These are phyloP conservation scores for Pochonia chlamydosporia DNA, from an alignment of 2,329 filamentous ascomycete species.

Conservation along the genomic window DNA sequence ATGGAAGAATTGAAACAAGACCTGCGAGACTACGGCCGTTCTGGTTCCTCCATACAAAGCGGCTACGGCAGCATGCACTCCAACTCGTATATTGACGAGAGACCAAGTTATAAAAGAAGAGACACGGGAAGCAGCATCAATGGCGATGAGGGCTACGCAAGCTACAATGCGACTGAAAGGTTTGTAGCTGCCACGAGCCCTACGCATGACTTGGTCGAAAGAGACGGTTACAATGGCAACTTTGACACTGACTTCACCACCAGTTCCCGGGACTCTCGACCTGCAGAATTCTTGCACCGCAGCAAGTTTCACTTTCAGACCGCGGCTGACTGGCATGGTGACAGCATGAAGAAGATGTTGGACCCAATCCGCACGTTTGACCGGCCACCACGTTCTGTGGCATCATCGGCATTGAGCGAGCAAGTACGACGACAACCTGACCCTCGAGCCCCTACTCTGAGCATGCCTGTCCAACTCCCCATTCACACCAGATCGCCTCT, in stretches of 20 bases:
- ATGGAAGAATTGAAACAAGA: constrained; percentile 23
- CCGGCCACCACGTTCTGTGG: constrained; percentile 38
- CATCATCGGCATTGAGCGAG: constrained; percentile 37
- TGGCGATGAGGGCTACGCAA: constrained; percentile 39
- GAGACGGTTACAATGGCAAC: background rate
- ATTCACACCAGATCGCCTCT: constrained; percentile 33
- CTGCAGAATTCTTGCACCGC: constrained; percentile 39
- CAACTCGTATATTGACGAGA: constrained; percentile 27
- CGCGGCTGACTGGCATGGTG: constrained; percentile 41
- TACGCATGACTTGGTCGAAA: background rate
- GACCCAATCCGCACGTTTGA: constrained; percentile 40
- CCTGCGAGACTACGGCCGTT: constrained; percentile 21
- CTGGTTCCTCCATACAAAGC: constrained; percentile 25
- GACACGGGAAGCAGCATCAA: constrained; percentile 21
- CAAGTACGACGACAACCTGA: constrained; percentile 32
- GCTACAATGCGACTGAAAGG: constrained; percentile 34
- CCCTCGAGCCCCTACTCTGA: constrained; percentile 32
- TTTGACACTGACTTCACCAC: constrained; percentile 7
- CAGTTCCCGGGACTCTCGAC: constrained; percentile 37
- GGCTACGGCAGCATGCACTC: constrained; percentile 36
- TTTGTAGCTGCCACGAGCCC: constrained; percentile 14
- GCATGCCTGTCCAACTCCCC: constrained; percentile 40
- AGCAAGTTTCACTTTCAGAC: constrained; percentile 43
- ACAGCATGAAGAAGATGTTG: constrained; percentile 50
- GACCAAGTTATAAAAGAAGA: constrained; percentile 25